phyloP scores from a whole-genome alignment of 2,329 filamentous ascomycete genomes.

The Simplicillium aogashimaense region DNA sequence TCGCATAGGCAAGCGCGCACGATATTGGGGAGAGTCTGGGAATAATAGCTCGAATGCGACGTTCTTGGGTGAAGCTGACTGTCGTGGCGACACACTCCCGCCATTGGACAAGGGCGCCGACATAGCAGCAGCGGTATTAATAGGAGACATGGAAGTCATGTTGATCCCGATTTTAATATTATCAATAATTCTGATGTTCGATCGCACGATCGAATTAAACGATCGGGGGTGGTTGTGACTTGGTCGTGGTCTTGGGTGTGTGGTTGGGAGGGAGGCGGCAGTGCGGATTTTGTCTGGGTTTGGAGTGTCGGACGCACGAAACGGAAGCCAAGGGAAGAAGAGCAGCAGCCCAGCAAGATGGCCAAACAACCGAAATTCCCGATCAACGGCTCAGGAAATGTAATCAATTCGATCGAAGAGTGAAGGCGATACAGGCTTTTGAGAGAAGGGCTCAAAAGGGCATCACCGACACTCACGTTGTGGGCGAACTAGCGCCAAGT shows the following conservation, averaged over 20 bases:
- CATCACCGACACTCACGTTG: constrained; percentile 17
- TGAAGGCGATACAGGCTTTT: too few relatives aligned
- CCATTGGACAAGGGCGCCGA: constrained; percentile 27
- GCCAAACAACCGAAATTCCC: too few relatives aligned
- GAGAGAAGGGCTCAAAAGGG: constrained; percentile 7
- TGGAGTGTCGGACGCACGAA: constrained; percentile 22
- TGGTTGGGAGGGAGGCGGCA: constrained; percentile 9
- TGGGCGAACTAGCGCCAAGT: constrained; percentile 23
- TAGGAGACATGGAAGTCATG: constrained; percentile 39
- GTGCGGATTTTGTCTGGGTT: neutral
- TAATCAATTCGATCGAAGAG: too few relatives aligned
- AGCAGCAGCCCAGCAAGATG: too few relatives aligned
- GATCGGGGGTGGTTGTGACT: constrained; percentile 8
- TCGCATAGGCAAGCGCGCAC: constrained; percentile 71
- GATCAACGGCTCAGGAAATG: too few relatives aligned
- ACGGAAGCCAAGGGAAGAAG: constrained; percentile 7
- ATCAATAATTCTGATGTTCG: neutral
- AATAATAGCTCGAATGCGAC: constrained; percentile 72
- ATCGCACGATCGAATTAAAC: constrained; percentile 2
- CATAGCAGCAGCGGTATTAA: constrained; percentile 21
- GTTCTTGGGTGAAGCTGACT: constrained; percentile 51
- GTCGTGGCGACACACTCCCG: constrained; percentile 36
- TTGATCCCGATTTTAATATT: constrained; percentile 14
- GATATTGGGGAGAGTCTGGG: constrained; percentile 55
- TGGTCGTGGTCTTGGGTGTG: constrained; percentile 6